phyloP scores from a whole-genome alignment of 1,139 yeast species.

The Casaregolazyma suthepensis region DNA sequence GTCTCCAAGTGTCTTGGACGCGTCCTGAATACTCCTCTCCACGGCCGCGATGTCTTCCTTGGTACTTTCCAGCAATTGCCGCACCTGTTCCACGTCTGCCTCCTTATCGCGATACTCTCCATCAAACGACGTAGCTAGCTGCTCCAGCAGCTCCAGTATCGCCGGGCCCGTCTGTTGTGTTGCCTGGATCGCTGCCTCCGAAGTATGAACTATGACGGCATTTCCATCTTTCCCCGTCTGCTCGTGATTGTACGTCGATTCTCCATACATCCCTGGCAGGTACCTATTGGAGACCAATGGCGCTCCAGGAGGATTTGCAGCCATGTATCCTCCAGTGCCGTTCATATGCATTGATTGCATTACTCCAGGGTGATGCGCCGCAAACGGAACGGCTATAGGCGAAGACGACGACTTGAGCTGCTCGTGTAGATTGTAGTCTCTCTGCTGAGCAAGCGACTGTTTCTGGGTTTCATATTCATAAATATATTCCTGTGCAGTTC shows the following conservation, averaged over 20 bases:
- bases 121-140: constrained; percentile 52
- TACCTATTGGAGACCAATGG: not conserved
- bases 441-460: constrained; percentile 13
- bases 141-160: constrained; percentile 44
- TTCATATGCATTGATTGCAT: not conserved
- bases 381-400: constrained; percentile 16
- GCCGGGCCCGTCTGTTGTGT: constrained; percentile 41
- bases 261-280: not conserved
- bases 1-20: constrained; percentile 29
- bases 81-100: constrained; percentile 41
- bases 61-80: constrained; percentile 36
- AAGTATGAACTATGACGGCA: constrained; percentile 26
- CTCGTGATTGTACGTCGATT: not conserved
- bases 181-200: constrained; percentile 48
- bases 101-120: constrained; percentile 47
- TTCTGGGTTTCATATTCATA: constrained; percentile 38
- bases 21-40: constrained; percentile 29
- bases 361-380: not conserved
- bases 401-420: constrained; percentile 24
- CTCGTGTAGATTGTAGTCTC: constrained; percentile 12
- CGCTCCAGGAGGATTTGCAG: too few species aligned
- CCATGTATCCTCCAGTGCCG: not conserved
- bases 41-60: constrained; percentile 37
- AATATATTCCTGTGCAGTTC: constrained; percentile 69
- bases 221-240: not conserved